Evolutionary conservation across 2,329 filamentous ascomycete genomes (phyloP), one percentile per base, ranked within the genome.

Genomic region (Metarhizium album): DNA sequence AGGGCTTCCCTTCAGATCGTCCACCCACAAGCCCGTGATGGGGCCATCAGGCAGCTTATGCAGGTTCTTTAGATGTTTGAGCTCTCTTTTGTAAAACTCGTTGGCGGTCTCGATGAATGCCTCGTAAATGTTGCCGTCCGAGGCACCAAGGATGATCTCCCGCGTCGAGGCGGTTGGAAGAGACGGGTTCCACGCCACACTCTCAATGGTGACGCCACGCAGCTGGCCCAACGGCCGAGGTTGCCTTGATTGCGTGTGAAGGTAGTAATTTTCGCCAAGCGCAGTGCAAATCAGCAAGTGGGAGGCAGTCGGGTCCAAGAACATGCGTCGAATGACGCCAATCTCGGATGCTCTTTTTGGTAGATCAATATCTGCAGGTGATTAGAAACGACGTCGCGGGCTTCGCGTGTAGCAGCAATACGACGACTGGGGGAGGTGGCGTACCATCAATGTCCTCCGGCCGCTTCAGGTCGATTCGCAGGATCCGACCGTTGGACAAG

Each of bases 101-200:
- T 86, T 90, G 14, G 89, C 87, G 3, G 90, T 90, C 67, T 98
- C 93, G 62, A 98, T 91, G 61, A 89, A 97, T 18, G 85, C 85
- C 69, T 98, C 93, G 69, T 95, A 97, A 31, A 98, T 81, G 66
- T 89, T 93, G 24, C 93, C 93, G 68, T 97, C 93, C n/a, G 87
- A 82, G 9, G 90, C 85, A 33, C 93, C 93, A 31, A 98, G 70
- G 8, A 98, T 73, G 37, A 98, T 97, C 73, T 98, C 93, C 52
- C 93, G 79, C 3, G 93, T 98, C 2, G 90, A 95, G 3, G 90
- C 88, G 8, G 91, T 97, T 4, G 93, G 93, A 46, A 91, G 74
- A 2, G 88, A 90, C 1, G 93, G 90, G 62, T 94, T 96, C 93
- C 93, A 98, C 35, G 91, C 90, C 54, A 98, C 77, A 55, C 86